Conservation (phyloP, 2,329 filamentous ascomycete genomes). For the Ophiostoma sp. region DNA sequence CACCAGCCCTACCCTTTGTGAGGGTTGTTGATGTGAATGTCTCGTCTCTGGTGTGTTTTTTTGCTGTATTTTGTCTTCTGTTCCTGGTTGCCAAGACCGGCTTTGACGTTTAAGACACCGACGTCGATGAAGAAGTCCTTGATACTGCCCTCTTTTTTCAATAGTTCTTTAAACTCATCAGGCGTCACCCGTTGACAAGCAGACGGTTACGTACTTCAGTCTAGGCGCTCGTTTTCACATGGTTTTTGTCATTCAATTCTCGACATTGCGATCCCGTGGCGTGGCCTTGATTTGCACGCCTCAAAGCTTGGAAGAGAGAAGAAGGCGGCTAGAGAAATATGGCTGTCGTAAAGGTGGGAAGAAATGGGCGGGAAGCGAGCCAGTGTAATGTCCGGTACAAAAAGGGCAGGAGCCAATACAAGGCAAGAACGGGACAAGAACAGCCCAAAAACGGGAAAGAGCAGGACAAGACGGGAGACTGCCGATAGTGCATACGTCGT, state of each 20-base stretch:
- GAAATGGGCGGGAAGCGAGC: not conserved
- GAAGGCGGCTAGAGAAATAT: not conserved
- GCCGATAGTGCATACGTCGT: not conserved
- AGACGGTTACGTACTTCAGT: not conserved
- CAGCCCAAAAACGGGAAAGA: not conserved
- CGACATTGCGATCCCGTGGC: not conserved
- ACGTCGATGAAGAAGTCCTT: not conserved
- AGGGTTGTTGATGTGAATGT: not conserved
- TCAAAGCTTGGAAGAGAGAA: not conserved
- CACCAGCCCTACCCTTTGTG: not conserved
- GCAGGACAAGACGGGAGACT: not conserved
- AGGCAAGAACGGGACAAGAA: not conserved
- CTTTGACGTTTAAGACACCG: constrained; percentile 5
- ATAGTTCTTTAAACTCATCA: not conserved
- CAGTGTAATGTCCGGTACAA: not conserved
- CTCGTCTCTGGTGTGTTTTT: not conserved
- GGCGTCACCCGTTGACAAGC: not conserved
- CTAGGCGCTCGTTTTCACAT: not conserved
- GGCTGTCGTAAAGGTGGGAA: not conserved
- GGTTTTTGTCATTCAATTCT: not conserved
- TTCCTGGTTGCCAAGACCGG: constrained; percentile 16
- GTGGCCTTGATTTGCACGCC: not conserved
- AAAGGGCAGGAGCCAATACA: not conserved
- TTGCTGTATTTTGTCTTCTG: not conserved
- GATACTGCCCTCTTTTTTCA: not conserved